Evolutionary conservation across 2,329 filamentous ascomycete species (phyloP).

Genomic region (Aschersonia sp.): DNA sequence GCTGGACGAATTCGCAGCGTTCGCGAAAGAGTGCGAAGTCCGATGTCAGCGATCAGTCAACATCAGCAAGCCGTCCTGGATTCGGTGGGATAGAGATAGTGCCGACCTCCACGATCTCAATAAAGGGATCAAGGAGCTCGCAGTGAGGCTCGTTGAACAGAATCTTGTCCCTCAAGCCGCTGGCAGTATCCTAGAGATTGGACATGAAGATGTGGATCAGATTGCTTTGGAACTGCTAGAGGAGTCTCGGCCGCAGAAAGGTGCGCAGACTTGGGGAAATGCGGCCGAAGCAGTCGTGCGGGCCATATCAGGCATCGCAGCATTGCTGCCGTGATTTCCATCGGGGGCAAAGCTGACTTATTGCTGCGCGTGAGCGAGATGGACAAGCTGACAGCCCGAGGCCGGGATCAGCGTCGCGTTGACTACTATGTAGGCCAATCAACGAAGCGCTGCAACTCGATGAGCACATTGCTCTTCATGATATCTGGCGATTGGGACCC

Average conservation of each 20-base stretch:
- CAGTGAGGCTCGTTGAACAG: conserved; percentile 9
- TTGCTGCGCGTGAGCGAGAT: no score
- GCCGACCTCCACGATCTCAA: conserved; percentile 15
- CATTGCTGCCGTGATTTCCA: conserved; percentile 6
- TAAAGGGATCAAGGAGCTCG: conserved; percentile 9
- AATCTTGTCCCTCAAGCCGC: conserved; percentile 12
- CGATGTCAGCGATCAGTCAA: conserved; percentile 7
- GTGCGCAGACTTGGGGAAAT: conserved; percentile 17
- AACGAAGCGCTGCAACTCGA: no score
- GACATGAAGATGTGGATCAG: conserved; percentile 13
- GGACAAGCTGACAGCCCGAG: no score
- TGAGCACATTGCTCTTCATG: no score
- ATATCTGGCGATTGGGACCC: no score
- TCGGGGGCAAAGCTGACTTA: no score
- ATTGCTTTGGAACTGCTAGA: conserved; percentile 19
- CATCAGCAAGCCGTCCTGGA: conserved; percentile 12
- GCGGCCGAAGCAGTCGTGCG: conserved; percentile 13
- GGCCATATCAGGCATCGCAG: conserved; percentile 10
- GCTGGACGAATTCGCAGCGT: conserved; percentile 8
- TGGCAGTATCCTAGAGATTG: not conserved
- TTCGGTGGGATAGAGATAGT: conserved; percentile 19
- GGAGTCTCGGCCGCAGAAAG: conserved; percentile 8
- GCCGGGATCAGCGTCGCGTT: no score
- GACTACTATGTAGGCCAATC: no score
- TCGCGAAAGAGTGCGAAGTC: conserved; percentile 10